phyloP scores from a whole-genome alignment of 83 land plant genomes.

The Picea abies region DNA sequence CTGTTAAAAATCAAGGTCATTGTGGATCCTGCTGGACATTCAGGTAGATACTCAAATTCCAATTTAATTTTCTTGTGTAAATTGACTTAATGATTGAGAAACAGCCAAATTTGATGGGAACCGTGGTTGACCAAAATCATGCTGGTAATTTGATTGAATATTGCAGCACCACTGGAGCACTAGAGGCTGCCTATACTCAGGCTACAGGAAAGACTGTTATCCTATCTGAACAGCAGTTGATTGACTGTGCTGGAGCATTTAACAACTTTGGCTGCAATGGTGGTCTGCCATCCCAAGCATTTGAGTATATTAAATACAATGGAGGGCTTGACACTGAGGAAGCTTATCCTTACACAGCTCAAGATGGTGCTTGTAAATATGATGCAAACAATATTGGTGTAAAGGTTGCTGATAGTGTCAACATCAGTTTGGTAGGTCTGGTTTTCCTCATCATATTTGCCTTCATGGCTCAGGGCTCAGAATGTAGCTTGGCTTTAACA shows the following conservation, averaged over 20 bases:
- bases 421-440: slow-evolving; percentile 77
- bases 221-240: slow-evolving; percentile 97
- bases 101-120: neutral
- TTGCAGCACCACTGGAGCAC: slow-evolving; percentile 88
- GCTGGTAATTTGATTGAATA: slow-evolving; percentile 14
- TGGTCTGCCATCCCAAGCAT: slow-evolving; percentile 94
- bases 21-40: slow-evolving; percentile 99
- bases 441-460: neutral
- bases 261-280: slow-evolving; percentile 96
- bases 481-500: too few relatives aligned
- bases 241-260: slow-evolving; percentile 83
- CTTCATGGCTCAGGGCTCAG: too few relatives aligned
- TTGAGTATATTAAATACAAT: too few relatives aligned
- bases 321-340: too few relatives aligned
- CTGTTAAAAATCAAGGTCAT: slow-evolving; percentile 83
- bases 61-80: neutral
- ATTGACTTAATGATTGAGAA: neutral
- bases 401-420: slow-evolving; percentile 75
- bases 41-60: slow-evolving; percentile 47
- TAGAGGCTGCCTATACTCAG: slow-evolving; percentile 93
- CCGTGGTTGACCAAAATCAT: neutral
- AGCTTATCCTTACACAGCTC: slow-evolving; percentile 80
- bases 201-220: slow-evolving; percentile 80
- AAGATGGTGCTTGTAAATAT: slow-evolving; percentile 71
- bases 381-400: slow-evolving; percentile 65